Evolutionary conservation across 2,329 filamentous ascomycete genomes (phyloP), one percentile per base, ranked within the genome.

Genomic region (Paecilomyces variotii): DNA sequence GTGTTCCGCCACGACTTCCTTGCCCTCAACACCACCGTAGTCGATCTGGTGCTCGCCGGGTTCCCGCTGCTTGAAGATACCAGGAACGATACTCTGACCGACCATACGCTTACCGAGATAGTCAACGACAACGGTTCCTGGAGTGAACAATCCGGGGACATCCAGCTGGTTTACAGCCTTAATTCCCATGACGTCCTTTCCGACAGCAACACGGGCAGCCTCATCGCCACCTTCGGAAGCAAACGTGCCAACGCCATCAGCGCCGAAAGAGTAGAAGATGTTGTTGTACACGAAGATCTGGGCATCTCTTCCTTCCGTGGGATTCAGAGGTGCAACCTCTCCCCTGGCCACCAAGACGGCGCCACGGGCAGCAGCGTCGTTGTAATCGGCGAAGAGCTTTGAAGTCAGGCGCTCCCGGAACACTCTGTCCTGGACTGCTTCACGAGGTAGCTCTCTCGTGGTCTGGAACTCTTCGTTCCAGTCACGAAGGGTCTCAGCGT

Each of bases 241-340:
- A 74, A 99, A 99, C 14, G 94, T 99, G 51, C 94, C 93, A 53
- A 97, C 94, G 56, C 94, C 95, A 73, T 99, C 94, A 52, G 94
- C 93, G 62, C 94, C 94, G 67, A 97, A 97, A 0, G 94, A 97
- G 80, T 96, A 99, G 80, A 99, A 99, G 65, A 99, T 91, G 76
- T 99, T 99, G 81, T 97, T 97, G 80, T 97, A 97, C 26, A 99
- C 93, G 69, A 96, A 99, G 64, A 99, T 99, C 74, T 99, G 94
- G 3, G 94, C 94, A 73, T 99, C 93, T 65, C 83, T 85, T 63
- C 83, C 87, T 77, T 99, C 94, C 0, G 93, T 97, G 5, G 94
- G 95, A 78, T 99, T 99, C 57, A 99, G 78, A 5, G 94, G 91
- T 24, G 91, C 87, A 63, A 99, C 89, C 74, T 99, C 94, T 57